These are phyloP conservation scores for Backusella morwellensis DNA, from an alignment of 192 early-diverging fungal genomes.

Conservation along the genomic window DNA sequence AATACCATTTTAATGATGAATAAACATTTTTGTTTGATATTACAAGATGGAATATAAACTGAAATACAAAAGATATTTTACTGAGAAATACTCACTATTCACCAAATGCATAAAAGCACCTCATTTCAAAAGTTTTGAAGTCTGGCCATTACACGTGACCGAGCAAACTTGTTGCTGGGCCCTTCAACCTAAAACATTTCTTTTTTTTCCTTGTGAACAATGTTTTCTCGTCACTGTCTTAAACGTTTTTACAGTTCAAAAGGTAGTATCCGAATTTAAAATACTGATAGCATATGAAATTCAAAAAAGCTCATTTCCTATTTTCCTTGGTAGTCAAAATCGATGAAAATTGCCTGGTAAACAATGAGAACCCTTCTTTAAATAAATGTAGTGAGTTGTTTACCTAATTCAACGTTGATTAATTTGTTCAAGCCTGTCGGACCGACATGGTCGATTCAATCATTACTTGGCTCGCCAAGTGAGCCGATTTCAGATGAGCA, in stretches of 20 bases:
- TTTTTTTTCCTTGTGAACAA: not conserved
- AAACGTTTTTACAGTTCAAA: not conserved
- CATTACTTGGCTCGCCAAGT: slow-evolving; percentile 6
- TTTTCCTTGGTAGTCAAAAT: not conserved
- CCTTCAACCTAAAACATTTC: not conserved
- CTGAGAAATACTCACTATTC: too few relatives aligned
- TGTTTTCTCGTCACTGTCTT: not conserved
- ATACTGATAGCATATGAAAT: too few relatives aligned
- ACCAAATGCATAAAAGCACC: not conserved
- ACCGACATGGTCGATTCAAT: slow-evolving; percentile 37
- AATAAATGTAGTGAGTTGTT: not conserved
- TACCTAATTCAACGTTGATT: not conserved
- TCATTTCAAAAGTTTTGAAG: too few relatives aligned
- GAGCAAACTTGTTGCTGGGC: not conserved
- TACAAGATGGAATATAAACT: too few relatives aligned
- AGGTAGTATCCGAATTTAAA: not conserved
- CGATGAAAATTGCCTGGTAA: not conserved
- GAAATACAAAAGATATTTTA: too few relatives aligned
- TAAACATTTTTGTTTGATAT: not conserved
- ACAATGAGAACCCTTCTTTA: not conserved
- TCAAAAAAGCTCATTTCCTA: too few relatives aligned
- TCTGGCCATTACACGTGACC: not conserved
- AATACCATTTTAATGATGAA: not conserved
- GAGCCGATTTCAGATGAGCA: slow-evolving; percentile 21
- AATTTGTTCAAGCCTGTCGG: slow-evolving; percentile 4